A percentile compares a stretch with the other conserved stretches of the same genome.
These are phyloP conservation scores for Xylaria scruposa DNA, from an alignment of 495 filamentous ascomycete genomes.

Conservation along the genomic window DNA sequence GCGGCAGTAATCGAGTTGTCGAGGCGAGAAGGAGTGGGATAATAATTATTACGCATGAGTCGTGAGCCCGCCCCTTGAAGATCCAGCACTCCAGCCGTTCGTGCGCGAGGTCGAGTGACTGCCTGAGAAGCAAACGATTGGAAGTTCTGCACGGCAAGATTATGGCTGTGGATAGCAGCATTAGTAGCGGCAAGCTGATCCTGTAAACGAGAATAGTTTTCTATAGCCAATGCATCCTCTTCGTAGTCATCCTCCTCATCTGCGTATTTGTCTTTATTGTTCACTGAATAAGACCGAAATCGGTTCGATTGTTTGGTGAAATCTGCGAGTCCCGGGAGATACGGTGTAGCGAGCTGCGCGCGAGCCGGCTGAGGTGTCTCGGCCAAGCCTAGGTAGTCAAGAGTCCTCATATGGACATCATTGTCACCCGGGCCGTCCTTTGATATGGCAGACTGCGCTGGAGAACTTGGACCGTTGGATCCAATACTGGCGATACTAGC, in stretches of 20 bases:
- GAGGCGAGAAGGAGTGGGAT: constrained; percentile 80
- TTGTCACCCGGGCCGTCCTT: constrained; percentile 84
- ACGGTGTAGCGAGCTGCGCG: constrained; percentile 73
- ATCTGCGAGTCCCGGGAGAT: constrained; percentile 77
- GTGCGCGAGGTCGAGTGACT: constrained; percentile 80
- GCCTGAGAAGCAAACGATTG: constrained; percentile 76
- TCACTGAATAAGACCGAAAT: constrained; percentile 96
- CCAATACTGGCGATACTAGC: constrained; percentile 74
- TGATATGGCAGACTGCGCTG: constrained; percentile 87
- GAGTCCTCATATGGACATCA: constrained; percentile 84
- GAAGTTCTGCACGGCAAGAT: constrained; percentile 83
- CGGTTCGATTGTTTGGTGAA: constrained; percentile 82
- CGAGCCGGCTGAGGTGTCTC: constrained; percentile 88
- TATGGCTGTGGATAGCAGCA: constrained; percentile 91
- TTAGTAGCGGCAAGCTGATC: constrained; percentile 77
- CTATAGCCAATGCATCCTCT: constrained; percentile 73
- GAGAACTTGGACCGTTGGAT: constrained; percentile 88
- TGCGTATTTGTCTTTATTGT: constrained; percentile 97
- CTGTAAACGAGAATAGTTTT: constrained; percentile 67
- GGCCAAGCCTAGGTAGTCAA: constrained; percentile 94
- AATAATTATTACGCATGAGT: constrained; percentile 77
- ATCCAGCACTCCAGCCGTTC: constrained; percentile 86
- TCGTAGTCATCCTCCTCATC: constrained; percentile 90
- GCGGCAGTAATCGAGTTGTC: constrained; percentile 83
- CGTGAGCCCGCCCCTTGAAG: constrained; percentile 69